Evolutionary conservation across 768 basidiomycete genomes (phyloP).

Genomic region (Gyrodon lividus): DNA sequence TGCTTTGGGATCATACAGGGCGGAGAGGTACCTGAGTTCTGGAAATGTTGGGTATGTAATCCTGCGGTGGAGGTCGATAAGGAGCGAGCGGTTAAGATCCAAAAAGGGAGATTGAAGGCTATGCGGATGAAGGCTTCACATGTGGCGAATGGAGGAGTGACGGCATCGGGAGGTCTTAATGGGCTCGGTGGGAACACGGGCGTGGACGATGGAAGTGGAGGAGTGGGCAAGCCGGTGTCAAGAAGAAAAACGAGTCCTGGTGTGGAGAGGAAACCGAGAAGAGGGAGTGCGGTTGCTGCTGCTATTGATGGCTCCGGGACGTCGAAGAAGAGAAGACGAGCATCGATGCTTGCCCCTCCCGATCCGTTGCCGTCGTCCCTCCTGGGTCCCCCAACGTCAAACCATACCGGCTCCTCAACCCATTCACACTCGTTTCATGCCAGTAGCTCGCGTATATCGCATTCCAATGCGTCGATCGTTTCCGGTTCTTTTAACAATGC

Average conservation of each 20-base stretch:
- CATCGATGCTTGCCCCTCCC: slow-evolving; percentile 34
- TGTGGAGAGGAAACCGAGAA: slow-evolving; percentile 38
- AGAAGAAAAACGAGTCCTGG: slow-evolving; percentile 39
- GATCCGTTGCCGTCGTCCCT: slow-evolving; percentile 20
- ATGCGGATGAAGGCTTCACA: slow-evolving; percentile 28
- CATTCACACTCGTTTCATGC: slow-evolving; percentile 14
- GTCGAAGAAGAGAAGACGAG: slow-evolving; percentile 38
- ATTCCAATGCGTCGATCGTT: slow-evolving; percentile 6
- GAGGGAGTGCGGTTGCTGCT: slow-evolving; percentile 35
- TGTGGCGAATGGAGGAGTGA: slow-evolving; percentile 19
- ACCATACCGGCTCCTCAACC: slow-evolving; percentile 3
- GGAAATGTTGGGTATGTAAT: slow-evolving; percentile 71
- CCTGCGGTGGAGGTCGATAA: slow-evolving; percentile 45
- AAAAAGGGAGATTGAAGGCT: slow-evolving; percentile 40
- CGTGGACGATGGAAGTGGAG: slow-evolving; percentile 16
- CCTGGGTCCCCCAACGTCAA: slow-evolving; percentile 16
- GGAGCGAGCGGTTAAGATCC: slow-evolving; percentile 46
- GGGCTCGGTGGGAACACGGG: slow-evolving; percentile 11
- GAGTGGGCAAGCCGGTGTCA: slow-evolving; percentile 25
- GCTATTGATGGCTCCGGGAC: slow-evolving; percentile 33
- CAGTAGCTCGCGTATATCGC: slow-evolving; percentile 18
- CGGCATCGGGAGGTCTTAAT: slow-evolving; percentile 19
- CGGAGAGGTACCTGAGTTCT: slow-evolving; percentile 65
- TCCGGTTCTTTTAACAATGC: slow-evolving; percentile 8
- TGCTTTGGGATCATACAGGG: slow-evolving; percentile 67